phyloP scores from a whole-genome alignment of 306 rosid species.

The Vigna nakashimae region DNA sequence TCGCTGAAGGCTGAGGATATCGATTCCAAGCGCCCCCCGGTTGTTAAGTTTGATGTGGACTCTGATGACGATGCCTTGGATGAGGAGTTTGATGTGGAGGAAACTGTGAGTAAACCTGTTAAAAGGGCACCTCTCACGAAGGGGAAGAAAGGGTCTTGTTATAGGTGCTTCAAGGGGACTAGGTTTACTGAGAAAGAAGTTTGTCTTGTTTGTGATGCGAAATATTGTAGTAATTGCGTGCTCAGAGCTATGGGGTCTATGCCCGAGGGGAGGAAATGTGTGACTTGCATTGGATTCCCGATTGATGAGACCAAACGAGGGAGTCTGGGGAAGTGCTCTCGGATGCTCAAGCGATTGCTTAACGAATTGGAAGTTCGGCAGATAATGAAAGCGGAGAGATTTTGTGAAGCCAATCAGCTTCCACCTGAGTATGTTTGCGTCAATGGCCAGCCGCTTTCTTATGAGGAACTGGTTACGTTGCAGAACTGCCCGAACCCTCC shows the following conservation, averaged over 20 bases:
- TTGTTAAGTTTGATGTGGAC: conserved; percentile 71
- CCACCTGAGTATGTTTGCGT: conserved; percentile 86
- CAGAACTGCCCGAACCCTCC: conserved; percentile 88
- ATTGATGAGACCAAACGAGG: conserved; percentile 80
- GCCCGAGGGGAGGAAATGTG: conserved; percentile 99
- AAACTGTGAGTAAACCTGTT: conserved; percentile 55
- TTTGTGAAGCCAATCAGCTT: conserved; percentile 90
- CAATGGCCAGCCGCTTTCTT: conserved; percentile 83
- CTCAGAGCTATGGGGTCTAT: conserved; percentile 99
- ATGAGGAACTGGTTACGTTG: conserved; percentile 75
- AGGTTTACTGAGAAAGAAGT: conserved; percentile 96
- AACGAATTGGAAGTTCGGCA: conserved; percentile 92
- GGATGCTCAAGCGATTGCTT: conserved; percentile 91
- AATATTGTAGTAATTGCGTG: conserved; percentile 91
- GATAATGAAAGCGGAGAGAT: conserved; percentile 88
- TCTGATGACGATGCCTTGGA: conserved; percentile 59
- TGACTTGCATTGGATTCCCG: conserved; percentile 80
- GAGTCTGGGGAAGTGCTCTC: conserved; percentile 87
- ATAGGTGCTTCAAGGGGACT: conserved; percentile 87
- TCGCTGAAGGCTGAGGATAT: conserved; percentile 71
- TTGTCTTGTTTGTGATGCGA: conserved; percentile 94
- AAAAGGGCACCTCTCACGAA: conserved; percentile 69
- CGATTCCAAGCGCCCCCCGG: conserved; percentile 55
- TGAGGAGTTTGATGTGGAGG: conserved; percentile 65
- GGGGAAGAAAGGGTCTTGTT: conserved; percentile 92